Percentiles rank a stretch among this genome's conserved stretches.
Evolutionary conservation across 805 yeast species (phyloP).

Genomic region (Ascoidea tarda): DNA sequence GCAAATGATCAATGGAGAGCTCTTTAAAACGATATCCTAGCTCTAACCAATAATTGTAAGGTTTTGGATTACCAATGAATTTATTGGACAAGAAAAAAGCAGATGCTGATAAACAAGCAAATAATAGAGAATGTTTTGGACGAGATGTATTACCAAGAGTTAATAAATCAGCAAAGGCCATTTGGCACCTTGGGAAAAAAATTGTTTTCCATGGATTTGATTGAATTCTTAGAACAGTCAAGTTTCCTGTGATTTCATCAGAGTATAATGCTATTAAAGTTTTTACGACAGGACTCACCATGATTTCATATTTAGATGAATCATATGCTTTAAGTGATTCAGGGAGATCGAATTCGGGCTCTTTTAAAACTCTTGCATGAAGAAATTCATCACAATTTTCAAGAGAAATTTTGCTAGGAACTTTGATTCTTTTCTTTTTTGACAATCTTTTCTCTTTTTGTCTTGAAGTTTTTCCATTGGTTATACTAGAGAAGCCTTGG

Average conservation of each 20-base stretch:
- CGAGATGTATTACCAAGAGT: slow-evolving; percentile 61
- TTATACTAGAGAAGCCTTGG: not conserved
- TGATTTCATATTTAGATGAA: not conserved
- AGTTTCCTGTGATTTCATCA: slow-evolving; percentile 25
- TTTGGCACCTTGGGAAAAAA: slow-evolving; percentile 71
- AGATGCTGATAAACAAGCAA: slow-evolving; percentile 68
- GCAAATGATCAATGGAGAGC: slow-evolving; percentile 4
- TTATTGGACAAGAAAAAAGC: slow-evolving; percentile 68
- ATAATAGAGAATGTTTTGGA: slow-evolving; percentile 64
- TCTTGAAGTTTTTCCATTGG: too few species aligned
- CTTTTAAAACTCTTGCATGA: not conserved
- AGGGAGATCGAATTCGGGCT: not conserved
- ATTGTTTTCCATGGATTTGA: slow-evolving; percentile 82
- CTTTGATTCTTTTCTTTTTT: slow-evolving; percentile 6
- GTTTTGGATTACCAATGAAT: slow-evolving; percentile 49
- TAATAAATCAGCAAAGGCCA: slow-evolving; percentile 71
- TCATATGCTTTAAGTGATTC: not conserved
- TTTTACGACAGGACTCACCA: not conserved
- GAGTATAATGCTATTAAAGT: not conserved
- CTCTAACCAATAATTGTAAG: slow-evolving; percentile 3
- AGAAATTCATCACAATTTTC: slow-evolving; percentile 20
- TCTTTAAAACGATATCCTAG: slow-evolving; percentile 2
- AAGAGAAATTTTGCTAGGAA: slow-evolving; percentile 4
- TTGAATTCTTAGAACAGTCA: slow-evolving; percentile 50
- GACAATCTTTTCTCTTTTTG: not conserved